phyloP scores from a whole-genome alignment of 441 rosid genomes.

The Flueggea neowawraea region DNA sequence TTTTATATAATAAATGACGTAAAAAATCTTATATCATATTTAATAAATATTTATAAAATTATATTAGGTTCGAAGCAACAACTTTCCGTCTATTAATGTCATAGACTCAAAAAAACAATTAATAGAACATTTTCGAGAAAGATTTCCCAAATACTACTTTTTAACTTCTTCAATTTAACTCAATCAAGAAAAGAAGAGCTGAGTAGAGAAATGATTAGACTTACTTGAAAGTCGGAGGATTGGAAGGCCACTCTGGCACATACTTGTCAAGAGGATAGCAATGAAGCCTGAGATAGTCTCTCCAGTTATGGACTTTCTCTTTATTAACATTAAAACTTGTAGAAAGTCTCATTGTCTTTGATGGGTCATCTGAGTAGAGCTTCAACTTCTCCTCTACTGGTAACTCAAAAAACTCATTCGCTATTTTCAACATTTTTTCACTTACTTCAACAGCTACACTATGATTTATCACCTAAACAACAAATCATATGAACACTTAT shows the following conservation, averaged over 20 bases:
- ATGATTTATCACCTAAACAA: slow-evolving; percentile 42
- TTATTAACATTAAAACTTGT: slow-evolving; percentile 49
- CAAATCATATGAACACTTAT: not conserved
- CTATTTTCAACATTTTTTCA: slow-evolving; percentile 27
- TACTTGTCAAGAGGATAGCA: slow-evolving; percentile 46
- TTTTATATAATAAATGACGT: too few species aligned
- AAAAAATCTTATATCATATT: too few species aligned
- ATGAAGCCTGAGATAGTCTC: slow-evolving; percentile 51
- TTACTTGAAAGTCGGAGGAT: slow-evolving; percentile 50
- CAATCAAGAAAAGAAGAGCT: too few species aligned
- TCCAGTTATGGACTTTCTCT: slow-evolving; percentile 53
- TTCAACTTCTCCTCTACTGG: slow-evolving; percentile 54
- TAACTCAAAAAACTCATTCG: slow-evolving; percentile 35
- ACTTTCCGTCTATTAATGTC: too few species aligned
- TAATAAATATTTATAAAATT: too few species aligned
- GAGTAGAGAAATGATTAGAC: not conserved
- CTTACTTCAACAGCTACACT: slow-evolving; percentile 25
- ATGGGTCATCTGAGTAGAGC: slow-evolving; percentile 52
- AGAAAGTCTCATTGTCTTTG: slow-evolving; percentile 43
- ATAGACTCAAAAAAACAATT: too few species aligned
- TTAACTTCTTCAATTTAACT: too few species aligned
- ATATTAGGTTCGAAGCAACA: too few species aligned
- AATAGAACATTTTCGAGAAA: too few species aligned
- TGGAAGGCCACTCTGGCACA: slow-evolving; percentile 45
- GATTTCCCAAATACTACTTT: too few species aligned